Conservation (phyloP, 1,284 basidiomycete species). For the Puccinia horiana region DNA sequence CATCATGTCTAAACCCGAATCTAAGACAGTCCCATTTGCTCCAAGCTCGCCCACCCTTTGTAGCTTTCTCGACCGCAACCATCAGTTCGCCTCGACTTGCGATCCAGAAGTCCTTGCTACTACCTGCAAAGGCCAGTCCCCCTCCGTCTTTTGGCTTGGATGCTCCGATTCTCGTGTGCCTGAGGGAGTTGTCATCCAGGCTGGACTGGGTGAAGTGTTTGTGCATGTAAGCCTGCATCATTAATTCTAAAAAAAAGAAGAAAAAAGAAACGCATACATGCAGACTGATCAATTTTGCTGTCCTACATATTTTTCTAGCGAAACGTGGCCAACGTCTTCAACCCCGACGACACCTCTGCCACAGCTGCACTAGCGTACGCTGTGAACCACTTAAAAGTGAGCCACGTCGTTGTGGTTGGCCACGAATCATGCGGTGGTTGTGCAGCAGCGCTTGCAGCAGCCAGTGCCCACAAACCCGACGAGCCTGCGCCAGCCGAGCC, state of each 20-base stretch:
- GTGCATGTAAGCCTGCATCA: conserved; percentile 32
- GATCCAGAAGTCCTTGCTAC: conserved; percentile 69
- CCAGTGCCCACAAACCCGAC: neutral
- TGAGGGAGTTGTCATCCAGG: conserved; percentile 57
- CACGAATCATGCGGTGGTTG: conserved; percentile 45
- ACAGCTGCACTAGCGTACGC: conserved; percentile 39
- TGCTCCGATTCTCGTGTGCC: conserved; percentile 71
- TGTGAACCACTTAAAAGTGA: conserved; percentile 37
- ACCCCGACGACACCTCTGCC: conserved; percentile 38
- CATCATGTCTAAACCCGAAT: conserved; percentile 12
- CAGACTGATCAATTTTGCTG: neutral
- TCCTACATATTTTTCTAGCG: neutral
- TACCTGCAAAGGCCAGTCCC: conserved; percentile 69
- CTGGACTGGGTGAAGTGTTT: conserved; percentile 38
- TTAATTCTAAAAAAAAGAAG: neutral
- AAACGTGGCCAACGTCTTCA: conserved; percentile 43
- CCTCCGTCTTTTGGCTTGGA: conserved; percentile 76
- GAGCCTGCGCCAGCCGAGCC: neutral
- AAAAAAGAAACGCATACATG: neutral
- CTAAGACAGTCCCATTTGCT: conserved; percentile 6
- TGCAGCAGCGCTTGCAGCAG: conserved; percentile 35
- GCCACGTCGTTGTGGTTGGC: conserved; percentile 41
- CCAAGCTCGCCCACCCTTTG: conserved; percentile 9
- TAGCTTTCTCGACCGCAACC: conserved; percentile 40
- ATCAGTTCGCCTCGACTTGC: conserved; percentile 22